Evolutionary conservation across 257 asterid species (phyloP).

Genomic region (Capsicum chinense): DNA sequence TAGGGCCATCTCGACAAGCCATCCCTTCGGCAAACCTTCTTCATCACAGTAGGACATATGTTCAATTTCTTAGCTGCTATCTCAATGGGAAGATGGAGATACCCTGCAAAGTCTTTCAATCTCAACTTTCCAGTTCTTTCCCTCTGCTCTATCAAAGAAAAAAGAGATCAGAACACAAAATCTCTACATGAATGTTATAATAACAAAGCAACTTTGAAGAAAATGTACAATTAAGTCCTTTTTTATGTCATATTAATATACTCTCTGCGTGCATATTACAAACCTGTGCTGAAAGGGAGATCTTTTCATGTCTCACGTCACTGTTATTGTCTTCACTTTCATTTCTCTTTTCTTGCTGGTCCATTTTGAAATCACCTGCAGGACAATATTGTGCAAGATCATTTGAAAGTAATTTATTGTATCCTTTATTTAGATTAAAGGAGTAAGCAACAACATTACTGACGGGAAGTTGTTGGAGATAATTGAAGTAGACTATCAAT

Average conservation of each 20-base stretch:
- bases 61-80: slow-evolving; percentile 50
- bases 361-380: slow-evolving; percentile 31
- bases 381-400: not conserved
- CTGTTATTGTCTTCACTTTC: slow-evolving; percentile 33
- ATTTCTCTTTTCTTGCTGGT: slow-evolving; percentile 29
- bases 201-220: not conserved
- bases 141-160: slow-evolving; percentile 59
- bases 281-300: slow-evolving; percentile 60
- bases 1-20: slow-evolving; percentile 71
- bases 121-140: slow-evolving; percentile 61
- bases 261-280: not conserved
- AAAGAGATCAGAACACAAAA: not conserved
- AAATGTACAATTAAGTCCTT: not conserved
- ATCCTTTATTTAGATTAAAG: not conserved
- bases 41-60: slow-evolving; percentile 65
- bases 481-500: slow-evolving; percentile 38
- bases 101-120: slow-evolving; percentile 48
- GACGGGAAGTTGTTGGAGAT: slow-evolving; percentile 46
- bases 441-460: not conserved
- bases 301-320: slow-evolving; percentile 36
- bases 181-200: not conserved
- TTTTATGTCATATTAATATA: not conserved
- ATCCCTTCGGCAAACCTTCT: slow-evolving; percentile 63
- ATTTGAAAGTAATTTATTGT: not conserved
- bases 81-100: slow-evolving; percentile 57